Evolutionary conservation across 305 asterid species (phyloP), one percentile per base, ranked within the genome.

Genomic region (Solanum hybrid): DNA sequence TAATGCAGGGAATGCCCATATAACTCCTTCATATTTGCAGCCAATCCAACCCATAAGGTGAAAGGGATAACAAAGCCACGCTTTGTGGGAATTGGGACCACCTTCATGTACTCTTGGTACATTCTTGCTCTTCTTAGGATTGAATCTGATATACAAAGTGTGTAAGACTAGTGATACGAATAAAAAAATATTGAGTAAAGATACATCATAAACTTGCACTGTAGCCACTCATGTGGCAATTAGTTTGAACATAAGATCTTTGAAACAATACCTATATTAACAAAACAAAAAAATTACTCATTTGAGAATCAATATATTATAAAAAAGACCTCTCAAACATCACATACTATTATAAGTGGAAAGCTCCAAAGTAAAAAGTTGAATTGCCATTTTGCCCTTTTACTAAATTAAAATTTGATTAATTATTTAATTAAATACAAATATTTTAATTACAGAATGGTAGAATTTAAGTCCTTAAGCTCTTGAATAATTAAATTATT

Each of bases 1-100:
- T 95, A 97, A 90, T 97, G 99, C 72, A 97, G 90, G 10, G 99
- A 98, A 90, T 95, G 99, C 60, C 88, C 91, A 73, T 97, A 96
- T 8, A 94, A 82, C 87, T 92, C 86, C 94, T 97, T 96, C 99
- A 97, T 40, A 2, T 4, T 11, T 11, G 51, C 15, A 11, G 15
- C 51, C 5, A 40, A 40, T 40, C 51, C 51, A 40, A 40, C 51
- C 15, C 15, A 40, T 13, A 96, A 92, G 40, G 91, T 94, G 86
- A 89, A 96, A 27, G 98, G 96, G 42, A 38, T 92, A 19, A 92
- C 45, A 1, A 95, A 89, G 91, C 94, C 93, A 12, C 94, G 94
- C 5, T 85, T 88, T 2, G 91, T 78, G 38, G 98, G 98, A 32
- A 96, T 22, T 1, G 94, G 95, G 85, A 96, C 92, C 90, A 76